A percentile compares a stretch with the other conserved stretches of the same genome.
Evolutionary conservation across 495 filamentous ascomycete genomes (phyloP).

Genomic region (Aspergillus ellipticus): DNA sequence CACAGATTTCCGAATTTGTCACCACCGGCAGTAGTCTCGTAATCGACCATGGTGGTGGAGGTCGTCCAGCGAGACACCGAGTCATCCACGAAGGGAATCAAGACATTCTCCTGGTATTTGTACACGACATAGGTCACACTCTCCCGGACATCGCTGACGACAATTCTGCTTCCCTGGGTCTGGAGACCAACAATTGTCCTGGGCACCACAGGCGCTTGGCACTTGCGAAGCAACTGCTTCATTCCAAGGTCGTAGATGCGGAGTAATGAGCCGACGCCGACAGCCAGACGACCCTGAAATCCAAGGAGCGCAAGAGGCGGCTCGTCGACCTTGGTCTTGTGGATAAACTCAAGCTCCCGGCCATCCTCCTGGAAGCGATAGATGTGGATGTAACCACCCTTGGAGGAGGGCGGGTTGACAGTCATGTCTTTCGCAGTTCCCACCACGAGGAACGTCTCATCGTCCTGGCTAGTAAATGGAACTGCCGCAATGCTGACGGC

Average conservation of each 20-base stretch:
- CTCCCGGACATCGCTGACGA: slow-evolving; percentile 88
- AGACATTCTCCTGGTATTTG: slow-evolving; percentile 82
- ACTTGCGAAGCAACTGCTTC: slow-evolving; percentile 85
- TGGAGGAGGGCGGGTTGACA: slow-evolving; percentile 67
- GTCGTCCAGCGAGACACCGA: slow-evolving; percentile 84
- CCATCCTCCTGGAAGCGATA: slow-evolving; percentile 89
- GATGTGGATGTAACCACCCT: slow-evolving; percentile 82
- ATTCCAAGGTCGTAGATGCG: slow-evolving; percentile 89
- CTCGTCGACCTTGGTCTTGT: slow-evolving; percentile 88
- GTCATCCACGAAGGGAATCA: slow-evolving; percentile 93
- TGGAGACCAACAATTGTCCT: slow-evolving; percentile 82
- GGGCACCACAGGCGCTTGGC: slow-evolving; percentile 73
- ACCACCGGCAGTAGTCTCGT: slow-evolving; percentile 91
- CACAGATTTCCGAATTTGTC: slow-evolving; percentile 98
- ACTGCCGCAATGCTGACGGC: slow-evolving; percentile 82
- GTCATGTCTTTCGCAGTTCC: slow-evolving; percentile 90
- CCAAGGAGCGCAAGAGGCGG: slow-evolving; percentile 83
- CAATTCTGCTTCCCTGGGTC: slow-evolving; percentile 86
- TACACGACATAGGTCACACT: slow-evolving; percentile 89
- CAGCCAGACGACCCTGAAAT: slow-evolving; percentile 87
- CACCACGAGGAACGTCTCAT: slow-evolving; percentile 86
- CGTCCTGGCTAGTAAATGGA: slow-evolving; percentile 79
- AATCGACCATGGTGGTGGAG: slow-evolving; percentile 88
- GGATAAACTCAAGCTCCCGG: slow-evolving; percentile 83
- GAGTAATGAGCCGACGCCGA: slow-evolving; percentile 77